phyloP scores from a whole-genome alignment of 176 grass and related monocot genomes.

The Pontederia paniculata region DNA sequence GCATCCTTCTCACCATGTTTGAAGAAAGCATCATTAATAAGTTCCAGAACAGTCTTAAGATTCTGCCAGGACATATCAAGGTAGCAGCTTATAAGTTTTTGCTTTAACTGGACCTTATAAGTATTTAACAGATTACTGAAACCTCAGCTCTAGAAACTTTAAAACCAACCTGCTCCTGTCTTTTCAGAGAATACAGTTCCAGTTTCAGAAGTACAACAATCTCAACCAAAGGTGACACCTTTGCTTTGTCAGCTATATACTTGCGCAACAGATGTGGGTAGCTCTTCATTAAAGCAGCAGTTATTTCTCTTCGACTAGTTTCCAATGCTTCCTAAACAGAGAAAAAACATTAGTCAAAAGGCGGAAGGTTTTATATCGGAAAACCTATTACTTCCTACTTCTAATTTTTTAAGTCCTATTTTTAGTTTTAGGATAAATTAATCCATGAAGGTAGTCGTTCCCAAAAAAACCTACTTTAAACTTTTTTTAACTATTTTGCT shows the following conservation, averaged over 20 bases:
- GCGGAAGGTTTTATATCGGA: too few relatives aligned
- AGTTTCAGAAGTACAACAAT: constrained; percentile 84
- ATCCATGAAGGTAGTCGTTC: too few relatives aligned
- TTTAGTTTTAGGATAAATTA: too few relatives aligned
- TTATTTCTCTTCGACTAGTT: constrained; percentile 79
- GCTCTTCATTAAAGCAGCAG: constrained; percentile 58
- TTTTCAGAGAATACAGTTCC: constrained; percentile 83
- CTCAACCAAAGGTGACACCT: constrained; percentile 81
- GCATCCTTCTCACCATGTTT: constrained; percentile 94
- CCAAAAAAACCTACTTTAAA: too few relatives aligned
- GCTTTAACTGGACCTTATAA: too few relatives aligned
- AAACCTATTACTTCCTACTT: background rate
- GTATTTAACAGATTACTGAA: constrained; percentile 8
- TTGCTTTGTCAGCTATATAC: constrained; percentile 84
- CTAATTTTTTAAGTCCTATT: too few relatives aligned
- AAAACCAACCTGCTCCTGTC: constrained; percentile 74
- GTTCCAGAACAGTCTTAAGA: constrained; percentile 77
- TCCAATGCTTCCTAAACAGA: constrained; percentile 62
- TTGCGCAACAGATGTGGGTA: constrained; percentile 85
- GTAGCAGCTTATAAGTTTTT: constrained; percentile 1
- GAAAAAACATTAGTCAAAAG: constrained; percentile 11
- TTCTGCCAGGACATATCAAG: constrained; percentile 35
- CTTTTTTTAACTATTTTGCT: too few relatives aligned
- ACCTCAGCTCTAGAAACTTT: background rate
- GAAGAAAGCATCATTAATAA: constrained; percentile 85